phyloP scores from a whole-genome alignment of 257 asterid genomes.

The Mitragyna speciosa region DNA sequence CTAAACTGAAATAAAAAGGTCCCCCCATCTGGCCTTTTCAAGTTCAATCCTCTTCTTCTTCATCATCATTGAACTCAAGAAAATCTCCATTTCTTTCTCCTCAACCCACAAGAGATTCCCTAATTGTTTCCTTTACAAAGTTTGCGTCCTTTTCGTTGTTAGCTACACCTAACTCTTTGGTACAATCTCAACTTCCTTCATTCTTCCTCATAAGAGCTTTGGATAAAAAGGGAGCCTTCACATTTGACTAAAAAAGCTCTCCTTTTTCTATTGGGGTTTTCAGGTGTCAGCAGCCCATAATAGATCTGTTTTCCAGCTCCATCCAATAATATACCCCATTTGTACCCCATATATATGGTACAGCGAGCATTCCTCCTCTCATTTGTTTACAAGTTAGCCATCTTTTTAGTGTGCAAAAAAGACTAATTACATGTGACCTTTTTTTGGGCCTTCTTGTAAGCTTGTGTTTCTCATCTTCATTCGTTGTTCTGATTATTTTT shows the following conservation, averaged over 20 bases:
- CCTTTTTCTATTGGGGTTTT: constrained; percentile 14
- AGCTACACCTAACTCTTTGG: neutral
- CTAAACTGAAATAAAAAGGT: constrained; percentile 3
- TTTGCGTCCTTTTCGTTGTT: neutral
- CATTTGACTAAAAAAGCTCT: constrained; percentile 24
- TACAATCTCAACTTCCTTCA: neutral
- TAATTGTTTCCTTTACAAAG: neutral
- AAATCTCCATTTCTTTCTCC: constrained; percentile 14
- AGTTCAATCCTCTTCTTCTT: constrained; percentile 28
- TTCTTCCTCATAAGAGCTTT: constrained; percentile 6
- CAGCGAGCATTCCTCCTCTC: neutral
- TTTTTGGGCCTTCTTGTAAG: constrained; percentile 5
- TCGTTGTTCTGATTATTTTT: constrained; percentile 12
- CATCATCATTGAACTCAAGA: neutral
- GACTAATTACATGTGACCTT: constrained; percentile 7
- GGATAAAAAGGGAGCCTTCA: constrained; percentile 18
- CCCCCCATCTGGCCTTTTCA: constrained; percentile 7
- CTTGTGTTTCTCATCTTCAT: constrained; percentile 24
- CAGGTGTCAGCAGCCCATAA: constrained; percentile 25
- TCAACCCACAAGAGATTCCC: constrained; percentile 16
- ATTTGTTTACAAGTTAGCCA: neutral
- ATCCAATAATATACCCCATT: neutral
- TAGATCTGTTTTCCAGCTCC: constrained; percentile 25
- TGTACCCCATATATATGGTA: no score
- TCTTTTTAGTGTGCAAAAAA: neutral